These are phyloP conservation scores for Inosperma sp. DNA, from an alignment of 768 basidiomycete species.

Conservation along the genomic window DNA sequence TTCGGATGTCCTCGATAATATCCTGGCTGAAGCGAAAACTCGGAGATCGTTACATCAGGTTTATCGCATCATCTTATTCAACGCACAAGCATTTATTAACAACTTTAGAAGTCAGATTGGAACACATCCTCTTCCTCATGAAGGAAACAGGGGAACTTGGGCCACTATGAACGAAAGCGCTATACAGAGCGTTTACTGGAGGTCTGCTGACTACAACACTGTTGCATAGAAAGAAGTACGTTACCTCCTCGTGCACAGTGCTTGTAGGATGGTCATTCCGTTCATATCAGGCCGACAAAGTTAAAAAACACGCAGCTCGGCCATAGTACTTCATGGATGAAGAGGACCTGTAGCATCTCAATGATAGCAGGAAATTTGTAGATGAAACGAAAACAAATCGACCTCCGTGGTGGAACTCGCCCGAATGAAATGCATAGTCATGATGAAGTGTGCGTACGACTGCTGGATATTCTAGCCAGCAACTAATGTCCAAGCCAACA, in stretches of 20 bases:
- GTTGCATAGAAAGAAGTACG: constrained; percentile 89
- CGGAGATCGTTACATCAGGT: constrained; percentile 47
- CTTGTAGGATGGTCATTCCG: constrained; percentile 89
- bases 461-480: neutral
- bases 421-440: no score
- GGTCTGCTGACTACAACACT: constrained; percentile 97
- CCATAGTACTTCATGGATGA: constrained; percentile 99
- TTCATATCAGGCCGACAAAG: constrained; percentile 77
- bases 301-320: constrained; percentile 52
- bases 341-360: constrained; percentile 84
- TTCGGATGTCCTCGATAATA: constrained; percentile 35
- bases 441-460: constrained; percentile 54
- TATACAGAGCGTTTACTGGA: constrained; percentile 99
- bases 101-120: constrained; percentile 58
- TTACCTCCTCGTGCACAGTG: neutral
- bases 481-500: constrained; percentile 21
- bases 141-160: constrained; percentile 93
- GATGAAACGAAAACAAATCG: constrained; percentile 79
- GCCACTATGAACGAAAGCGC: constrained; percentile 95
- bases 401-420: constrained; percentile 55
- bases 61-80: constrained; percentile 43
- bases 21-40: constrained; percentile 78
- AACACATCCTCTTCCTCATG: constrained; percentile 90
- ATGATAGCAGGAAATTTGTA: constrained; percentile 67
- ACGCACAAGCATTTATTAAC: neutral